Evolutionary conservation across 2,329 filamentous ascomycete genomes (phyloP), one percentile per base, ranked within the genome.

Genomic region (Aspergillus felis): DNA sequence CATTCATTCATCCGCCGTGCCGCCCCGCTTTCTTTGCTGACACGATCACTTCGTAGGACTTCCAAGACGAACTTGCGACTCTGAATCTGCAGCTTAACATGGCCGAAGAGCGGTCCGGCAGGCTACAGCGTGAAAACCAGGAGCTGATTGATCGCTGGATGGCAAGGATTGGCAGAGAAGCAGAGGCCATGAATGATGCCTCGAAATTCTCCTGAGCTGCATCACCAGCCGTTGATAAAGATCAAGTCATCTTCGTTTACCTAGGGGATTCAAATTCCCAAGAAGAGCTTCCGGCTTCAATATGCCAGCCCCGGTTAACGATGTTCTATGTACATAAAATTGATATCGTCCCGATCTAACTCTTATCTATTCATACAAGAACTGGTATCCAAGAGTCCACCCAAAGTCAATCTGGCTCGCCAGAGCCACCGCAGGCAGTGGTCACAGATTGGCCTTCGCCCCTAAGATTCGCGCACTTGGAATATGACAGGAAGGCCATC

Each of bases 121-220:
- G 86, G 73, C 78, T 96, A 61, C 84, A 87, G 70, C 82, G 81
- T 58, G 94, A 97, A 72, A 97, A 97, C 70, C 87, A 90, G 69
- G 90, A 96, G 64, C 81, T 99, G 55, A 87, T 97, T 54, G 88
- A 92, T 71, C 83, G 94, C 55, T 97, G 92, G 91, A 92, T 97
- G 89, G 86, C 85, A 69, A 82, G 88, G 62, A 94, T 94, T 84
- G 88, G 87, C 3, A 84, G 87, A 70, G 92, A 97, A 77, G 93
- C 90, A 10, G 90, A 94, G 56, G 87, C 85, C 61, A 92, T 96
- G 88, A 97, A 97, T 68, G 72, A 82, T 52, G 75, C 78, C 57
- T 78, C 78, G 41, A 79, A 75, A 50, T 81, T 74, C 64, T 78
- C 76, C 53, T 79, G 66, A 72, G 9, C 7, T 47, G 24, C 22